A percentile compares a stretch with the other conserved stretches of the same genome.
phyloP scores from a whole-genome alignment of 257 asterid genomes.

The Ilex asprella region DNA sequence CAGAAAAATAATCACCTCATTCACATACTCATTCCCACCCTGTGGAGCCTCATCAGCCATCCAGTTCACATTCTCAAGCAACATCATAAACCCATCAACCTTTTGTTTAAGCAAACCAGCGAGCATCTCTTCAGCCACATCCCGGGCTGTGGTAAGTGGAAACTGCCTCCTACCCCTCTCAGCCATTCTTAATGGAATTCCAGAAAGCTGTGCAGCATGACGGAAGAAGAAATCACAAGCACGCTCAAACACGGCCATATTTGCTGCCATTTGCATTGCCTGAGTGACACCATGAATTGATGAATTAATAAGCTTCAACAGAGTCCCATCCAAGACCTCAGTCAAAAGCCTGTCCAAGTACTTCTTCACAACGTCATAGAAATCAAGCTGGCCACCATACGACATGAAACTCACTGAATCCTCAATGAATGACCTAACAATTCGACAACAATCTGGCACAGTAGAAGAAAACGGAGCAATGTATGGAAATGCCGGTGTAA shows the following conservation, averaged over 20 bases:
- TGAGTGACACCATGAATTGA: slow-evolving; percentile 72
- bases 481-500: slow-evolving; percentile 95
- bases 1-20: slow-evolving; percentile 81
- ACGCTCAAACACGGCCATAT: slow-evolving; percentile 92
- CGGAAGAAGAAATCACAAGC: slow-evolving; percentile 97
- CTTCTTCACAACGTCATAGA: slow-evolving; percentile 82
- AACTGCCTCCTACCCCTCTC: slow-evolving; percentile 82
- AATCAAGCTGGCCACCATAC: slow-evolving; percentile 89
- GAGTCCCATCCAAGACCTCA: slow-evolving; percentile 82
- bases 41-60: slow-evolving; percentile 71
- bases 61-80: slow-evolving; percentile 95
- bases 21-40: slow-evolving; percentile 81
- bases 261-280: slow-evolving; percentile 99
- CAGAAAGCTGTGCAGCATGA: slow-evolving; percentile 96
- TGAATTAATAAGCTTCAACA: slow-evolving; percentile 61
- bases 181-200: slow-evolving; percentile 82
- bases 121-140: slow-evolving; percentile 78
- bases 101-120: slow-evolving; percentile 86
- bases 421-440: slow-evolving; percentile 86
- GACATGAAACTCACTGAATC: slow-evolving; percentile 97
- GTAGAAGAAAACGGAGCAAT: slow-evolving; percentile 89
- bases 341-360: slow-evolving; percentile 80
- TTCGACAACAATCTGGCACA: slow-evolving; percentile 96
- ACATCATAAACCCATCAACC: slow-evolving; percentile 80
- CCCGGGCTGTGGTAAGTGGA: slow-evolving; percentile 76